Conservation (phyloP, 192 early-diverging fungal species). For the Rhizoclosmatium globosum region DNA sequence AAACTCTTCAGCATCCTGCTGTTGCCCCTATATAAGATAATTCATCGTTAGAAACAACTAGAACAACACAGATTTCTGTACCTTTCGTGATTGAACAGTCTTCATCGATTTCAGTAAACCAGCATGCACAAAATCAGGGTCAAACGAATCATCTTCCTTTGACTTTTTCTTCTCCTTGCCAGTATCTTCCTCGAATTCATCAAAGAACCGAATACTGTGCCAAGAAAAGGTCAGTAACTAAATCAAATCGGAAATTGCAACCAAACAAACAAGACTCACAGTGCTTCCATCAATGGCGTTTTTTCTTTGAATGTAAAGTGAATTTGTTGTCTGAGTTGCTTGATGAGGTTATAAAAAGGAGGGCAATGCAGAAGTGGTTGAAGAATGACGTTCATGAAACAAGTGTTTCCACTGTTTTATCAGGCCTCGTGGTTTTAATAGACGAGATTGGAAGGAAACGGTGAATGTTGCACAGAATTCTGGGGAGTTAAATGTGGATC, state of each 20-base stretch:
- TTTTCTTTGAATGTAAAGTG: constrained; percentile 76
- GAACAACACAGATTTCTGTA: constrained; percentile 35
- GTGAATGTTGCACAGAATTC: constrained; percentile 26
- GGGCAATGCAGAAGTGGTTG: constrained; percentile 93
- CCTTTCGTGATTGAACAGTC: constrained; percentile 81
- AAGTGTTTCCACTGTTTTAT: constrained; percentile 98
- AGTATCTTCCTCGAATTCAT: constrained; percentile 23
- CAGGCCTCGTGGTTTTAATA: constrained; percentile 84
- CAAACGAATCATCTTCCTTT: constrained; percentile 64
- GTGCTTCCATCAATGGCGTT: constrained; percentile 85
- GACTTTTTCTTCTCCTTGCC: neutral
- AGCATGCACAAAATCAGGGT: constrained; percentile 93
- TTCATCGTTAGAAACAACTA: constrained; percentile 33
- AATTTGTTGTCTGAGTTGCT: constrained; percentile 67
- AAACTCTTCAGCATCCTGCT: constrained; percentile 99
- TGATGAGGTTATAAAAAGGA: constrained; percentile 91
- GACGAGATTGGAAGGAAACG: constrained; percentile 35
- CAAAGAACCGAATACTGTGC: constrained; percentile 4
- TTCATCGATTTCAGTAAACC: constrained; percentile 77
- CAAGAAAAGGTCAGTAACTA: neutral
- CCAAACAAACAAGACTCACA: constrained; percentile 60
- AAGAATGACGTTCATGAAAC: constrained; percentile 97
- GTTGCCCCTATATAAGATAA: constrained; percentile 66
- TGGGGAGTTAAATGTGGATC: neutral
- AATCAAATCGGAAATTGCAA: neutral